Evolutionary conservation across 202 grass and related monocot species (phyloP).

Genomic region (Cymbopogon flexuosus): DNA sequence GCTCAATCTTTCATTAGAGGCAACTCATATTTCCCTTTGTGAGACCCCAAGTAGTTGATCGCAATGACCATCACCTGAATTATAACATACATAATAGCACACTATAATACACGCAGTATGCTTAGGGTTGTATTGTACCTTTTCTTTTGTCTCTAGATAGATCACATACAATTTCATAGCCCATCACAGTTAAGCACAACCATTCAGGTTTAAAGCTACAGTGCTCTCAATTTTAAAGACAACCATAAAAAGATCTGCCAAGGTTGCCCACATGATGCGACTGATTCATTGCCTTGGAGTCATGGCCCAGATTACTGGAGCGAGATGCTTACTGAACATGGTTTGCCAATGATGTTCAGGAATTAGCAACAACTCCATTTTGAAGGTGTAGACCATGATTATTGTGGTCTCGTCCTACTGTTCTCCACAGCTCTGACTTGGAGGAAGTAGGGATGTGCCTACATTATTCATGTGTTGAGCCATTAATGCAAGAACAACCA

Average conservation of each 20-base stretch:
- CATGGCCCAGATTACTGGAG: neutral
- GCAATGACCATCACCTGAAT: neutral
- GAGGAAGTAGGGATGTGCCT: constrained; percentile 68
- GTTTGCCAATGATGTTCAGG: constrained; percentile 13
- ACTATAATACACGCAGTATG: constrained; percentile 10
- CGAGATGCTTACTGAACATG: neutral
- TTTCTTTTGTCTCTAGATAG: neutral
- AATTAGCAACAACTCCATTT: constrained; percentile 19
- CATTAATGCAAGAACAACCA: constrained; percentile 5
- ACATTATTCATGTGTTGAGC: neutral
- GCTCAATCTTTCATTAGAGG: neutral
- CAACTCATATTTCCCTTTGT: neutral
- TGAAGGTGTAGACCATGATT: neutral
- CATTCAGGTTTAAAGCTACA: neutral
- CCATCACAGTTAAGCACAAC: neutral
- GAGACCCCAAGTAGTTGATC: neutral
- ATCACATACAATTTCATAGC: neutral
- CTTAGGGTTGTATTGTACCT: neutral
- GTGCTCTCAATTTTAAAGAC: constrained; percentile 4
- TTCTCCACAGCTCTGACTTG: constrained; percentile 68
- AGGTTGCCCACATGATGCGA: neutral
- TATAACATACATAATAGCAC: constrained; percentile 3
- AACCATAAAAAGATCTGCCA: neutral
- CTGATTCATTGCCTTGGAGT: no score
- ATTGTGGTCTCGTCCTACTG: constrained; percentile 45